Percentiles rank a stretch among this genome's conserved stretches.
These are phyloP conservation scores for Acanthamoeba triangularis DNA, from an alignment of 208 protist species.

Conservation along the genomic window DNA sequence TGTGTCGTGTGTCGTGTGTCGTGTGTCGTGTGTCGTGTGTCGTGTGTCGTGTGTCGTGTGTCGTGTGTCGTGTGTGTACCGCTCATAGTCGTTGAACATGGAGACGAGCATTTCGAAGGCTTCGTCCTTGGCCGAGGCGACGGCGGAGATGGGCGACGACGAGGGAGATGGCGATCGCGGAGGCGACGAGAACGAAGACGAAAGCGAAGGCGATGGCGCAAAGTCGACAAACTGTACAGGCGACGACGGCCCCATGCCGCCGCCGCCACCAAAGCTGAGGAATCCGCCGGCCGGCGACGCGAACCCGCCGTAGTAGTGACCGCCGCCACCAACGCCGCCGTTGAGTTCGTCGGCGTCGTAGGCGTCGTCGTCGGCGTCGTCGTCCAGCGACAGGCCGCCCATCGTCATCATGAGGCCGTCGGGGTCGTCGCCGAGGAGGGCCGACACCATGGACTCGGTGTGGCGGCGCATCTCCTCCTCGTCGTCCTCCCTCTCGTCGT, in stretches of 20 bases:
- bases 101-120: constrained; percentile 66
- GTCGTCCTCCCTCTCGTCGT: not conserved
- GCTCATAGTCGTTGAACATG: constrained; percentile 68
- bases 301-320: not conserved
- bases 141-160: not conserved
- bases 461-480: constrained; percentile 35
- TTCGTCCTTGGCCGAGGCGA: not conserved
- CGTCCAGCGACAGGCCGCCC: not conserved
- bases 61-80: not conserved
- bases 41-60: too few species aligned
- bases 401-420: not conserved
- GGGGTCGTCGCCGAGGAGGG: not conserved
- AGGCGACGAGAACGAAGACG: too few species aligned
- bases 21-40: too few species aligned
- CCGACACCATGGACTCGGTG: constrained; percentile 51
- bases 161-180: not conserved
- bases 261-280: not conserved
- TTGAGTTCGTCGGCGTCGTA: not conserved
- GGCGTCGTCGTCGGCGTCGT: not conserved
- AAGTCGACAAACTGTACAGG: not conserved
- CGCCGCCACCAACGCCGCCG: not conserved
- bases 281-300: not conserved
- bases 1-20: too few species aligned
- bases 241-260: not conserved
- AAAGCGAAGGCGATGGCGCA: not conserved